Base-by-base conservation (phyloP, 148 eudicot species). In the Dysphania ambrosioides region DNA sequence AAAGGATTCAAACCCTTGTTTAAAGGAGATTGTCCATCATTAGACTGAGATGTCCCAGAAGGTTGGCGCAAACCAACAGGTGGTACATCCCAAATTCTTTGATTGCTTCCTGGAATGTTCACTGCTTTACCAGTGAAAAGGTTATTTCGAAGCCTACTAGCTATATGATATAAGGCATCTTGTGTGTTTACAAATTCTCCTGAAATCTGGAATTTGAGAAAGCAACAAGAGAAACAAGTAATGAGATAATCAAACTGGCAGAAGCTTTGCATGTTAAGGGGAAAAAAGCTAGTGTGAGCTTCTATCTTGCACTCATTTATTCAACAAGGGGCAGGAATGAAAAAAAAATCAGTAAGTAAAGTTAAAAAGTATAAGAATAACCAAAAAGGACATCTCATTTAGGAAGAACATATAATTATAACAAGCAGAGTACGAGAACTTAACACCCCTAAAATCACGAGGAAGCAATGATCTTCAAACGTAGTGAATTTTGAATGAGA, bases 131-230 rank as follows among this genome's bases (percentile, higher is more conserved):
- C 31, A 31, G 83, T 49, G 59, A 88, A 83, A 31, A 83, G 62
- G 66, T 83, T 78, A 60, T 82, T 81, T 70, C 96, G 84, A 67
- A 93, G 86, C 77, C 88, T 87, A 79, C 88, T 78, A 15, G 91
- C 86, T 67, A 91, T 91, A 57, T 83, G 85, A 71, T 78, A 85
- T 72, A 93, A 66, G 65, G 98, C 98, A 82, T 89, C 89, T 79
- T 78, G 88, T 44, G 87, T 91, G 74, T 88, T 90, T 18, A 60
- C 87, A 74, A 86, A 78, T 79, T 85, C 84, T n/a, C 98, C 98
- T 24, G 90, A 83, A 79, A 93, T 87, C 98, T 93, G 81, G 29
- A 51, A 78, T 66, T 42, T 53, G 51, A 71, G n/a, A 34, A 60
- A 72, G 60, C 16, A 70, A 74, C 15, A 19, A n/a, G 62, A 27